phyloP scores from a whole-genome alignment of 1,284 basidiomycete genomes.

The Cerrena zonata region DNA sequence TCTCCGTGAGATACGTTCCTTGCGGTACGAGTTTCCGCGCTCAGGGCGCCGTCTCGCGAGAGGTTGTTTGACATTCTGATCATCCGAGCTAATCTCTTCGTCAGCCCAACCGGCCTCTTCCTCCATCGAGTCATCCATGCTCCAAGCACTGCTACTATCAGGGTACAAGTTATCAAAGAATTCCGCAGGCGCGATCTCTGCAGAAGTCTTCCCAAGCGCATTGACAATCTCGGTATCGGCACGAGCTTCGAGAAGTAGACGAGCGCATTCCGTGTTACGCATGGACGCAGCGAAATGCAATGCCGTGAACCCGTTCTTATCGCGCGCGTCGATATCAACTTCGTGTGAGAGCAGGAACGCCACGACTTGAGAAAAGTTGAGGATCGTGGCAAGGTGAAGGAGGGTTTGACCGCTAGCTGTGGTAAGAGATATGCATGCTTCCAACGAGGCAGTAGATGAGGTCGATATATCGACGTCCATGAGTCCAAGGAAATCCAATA shows the following conservation, averaged over 20 bases:
- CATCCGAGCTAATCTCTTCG: slow-evolving; percentile 50
- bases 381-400: slow-evolving; percentile 81
- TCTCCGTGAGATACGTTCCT: slow-evolving; percentile 11
- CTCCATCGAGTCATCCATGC: slow-evolving; percentile 29
- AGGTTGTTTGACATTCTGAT: slow-evolving; percentile 7
- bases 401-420: slow-evolving; percentile 75
- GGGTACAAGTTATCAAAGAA: slow-evolving; percentile 44
- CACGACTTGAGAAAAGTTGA: slow-evolving; percentile 73
- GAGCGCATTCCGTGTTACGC: slow-evolving; percentile 61
- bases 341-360: slow-evolving; percentile 68
- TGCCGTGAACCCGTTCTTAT: slow-evolving; percentile 87
- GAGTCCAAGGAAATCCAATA: slow-evolving; percentile 75
- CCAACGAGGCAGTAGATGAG: slow-evolving; percentile 26
- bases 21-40: slow-evolving; percentile 16
- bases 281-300: slow-evolving; percentile 81
- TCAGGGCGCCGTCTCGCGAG: slow-evolving; percentile 12
- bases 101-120: slow-evolving; percentile 67
- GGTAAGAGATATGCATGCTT: slow-evolving; percentile 57
- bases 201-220: slow-evolving; percentile 70
- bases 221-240: slow-evolving; percentile 77
- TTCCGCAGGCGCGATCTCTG: slow-evolving; percentile 66
- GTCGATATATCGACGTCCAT: slow-evolving; percentile 59
- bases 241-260: slow-evolving; percentile 69
- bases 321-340: slow-evolving; percentile 78
- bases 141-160: slow-evolving; percentile 10